These are phyloP conservation scores for Trypanosoma cruzi DNA, from an alignment of 208 protist species.

Conservation along the genomic window DNA sequence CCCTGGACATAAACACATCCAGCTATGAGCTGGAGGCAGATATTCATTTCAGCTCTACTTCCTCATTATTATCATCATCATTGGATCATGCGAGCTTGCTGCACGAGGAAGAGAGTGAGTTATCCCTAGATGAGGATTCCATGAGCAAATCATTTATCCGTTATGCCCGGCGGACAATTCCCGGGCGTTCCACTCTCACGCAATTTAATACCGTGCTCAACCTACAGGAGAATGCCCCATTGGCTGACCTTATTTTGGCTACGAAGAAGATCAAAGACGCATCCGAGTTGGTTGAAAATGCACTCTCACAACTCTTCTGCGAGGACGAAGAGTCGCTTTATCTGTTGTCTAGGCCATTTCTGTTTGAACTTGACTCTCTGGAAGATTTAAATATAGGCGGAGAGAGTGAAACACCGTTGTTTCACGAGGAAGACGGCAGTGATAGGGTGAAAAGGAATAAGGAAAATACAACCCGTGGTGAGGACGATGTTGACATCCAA, in stretches of 20 bases:
- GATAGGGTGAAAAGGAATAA: neutral
- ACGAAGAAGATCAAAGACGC: neutral
- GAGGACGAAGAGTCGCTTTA: neutral
- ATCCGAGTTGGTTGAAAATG: neutral
- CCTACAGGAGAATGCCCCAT: neutral
- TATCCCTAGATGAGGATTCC: neutral
- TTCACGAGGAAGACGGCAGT: neutral
- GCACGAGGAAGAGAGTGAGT: slow-evolving; percentile 9
- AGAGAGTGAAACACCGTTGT: neutral
- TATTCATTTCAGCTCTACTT: no score
- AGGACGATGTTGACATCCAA: neutral
- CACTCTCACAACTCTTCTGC: neutral
- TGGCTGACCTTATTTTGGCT: neutral
- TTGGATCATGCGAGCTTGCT: neutral
- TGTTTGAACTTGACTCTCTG: neutral
- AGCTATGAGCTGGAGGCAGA: no score
- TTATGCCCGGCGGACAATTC: neutral
- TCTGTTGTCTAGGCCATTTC: neutral
- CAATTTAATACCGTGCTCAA: neutral
- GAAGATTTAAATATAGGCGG: neutral
- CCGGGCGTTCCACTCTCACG: neutral
- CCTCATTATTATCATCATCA: no score
- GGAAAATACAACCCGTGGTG: neutral
- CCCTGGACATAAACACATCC: no score
- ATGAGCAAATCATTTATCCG: neutral